Evolutionary conservation across 768 basidiomycete species (phyloP).

Genomic region (Boletus pseudopeckii): DNA sequence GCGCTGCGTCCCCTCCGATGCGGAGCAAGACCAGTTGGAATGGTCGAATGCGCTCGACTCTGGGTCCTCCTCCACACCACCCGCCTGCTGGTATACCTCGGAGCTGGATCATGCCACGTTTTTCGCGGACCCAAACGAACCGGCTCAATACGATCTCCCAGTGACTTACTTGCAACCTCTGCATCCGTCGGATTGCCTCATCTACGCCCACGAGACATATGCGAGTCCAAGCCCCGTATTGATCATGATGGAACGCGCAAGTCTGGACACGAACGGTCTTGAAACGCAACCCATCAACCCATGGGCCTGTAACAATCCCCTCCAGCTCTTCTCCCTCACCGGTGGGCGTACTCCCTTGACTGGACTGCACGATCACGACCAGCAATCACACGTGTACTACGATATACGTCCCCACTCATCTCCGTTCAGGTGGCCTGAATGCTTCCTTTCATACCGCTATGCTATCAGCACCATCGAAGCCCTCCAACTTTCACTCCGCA

Average conservation of each 20-base stretch:
- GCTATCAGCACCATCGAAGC: conserved; percentile 5
- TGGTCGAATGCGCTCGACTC: neutral
- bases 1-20: neutral
- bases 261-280: neutral
- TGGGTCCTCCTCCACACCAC: too few relatives aligned
- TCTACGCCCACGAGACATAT: neutral
- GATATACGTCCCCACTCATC: neutral
- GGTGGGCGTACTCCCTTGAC: conserved; percentile 4
- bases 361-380: neutral
- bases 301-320: neutral
- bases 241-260: conserved; percentile 11
- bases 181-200: neutral
- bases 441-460: neutral
- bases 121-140: neutral
- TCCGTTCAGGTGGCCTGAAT: neutral
- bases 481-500: conserved; percentile 10
- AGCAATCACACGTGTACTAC: conserved; percentile 11
- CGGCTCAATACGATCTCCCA: neutral
- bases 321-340: conserved; percentile 6
- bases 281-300: neutral
- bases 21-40: neutral
- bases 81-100: neutral
- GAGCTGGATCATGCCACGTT: neutral
- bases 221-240: conserved; percentile 14
- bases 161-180: too few relatives aligned